Conservation (phyloP, 1,284 basidiomycete genomes). For the Tilletia indica region DNA sequence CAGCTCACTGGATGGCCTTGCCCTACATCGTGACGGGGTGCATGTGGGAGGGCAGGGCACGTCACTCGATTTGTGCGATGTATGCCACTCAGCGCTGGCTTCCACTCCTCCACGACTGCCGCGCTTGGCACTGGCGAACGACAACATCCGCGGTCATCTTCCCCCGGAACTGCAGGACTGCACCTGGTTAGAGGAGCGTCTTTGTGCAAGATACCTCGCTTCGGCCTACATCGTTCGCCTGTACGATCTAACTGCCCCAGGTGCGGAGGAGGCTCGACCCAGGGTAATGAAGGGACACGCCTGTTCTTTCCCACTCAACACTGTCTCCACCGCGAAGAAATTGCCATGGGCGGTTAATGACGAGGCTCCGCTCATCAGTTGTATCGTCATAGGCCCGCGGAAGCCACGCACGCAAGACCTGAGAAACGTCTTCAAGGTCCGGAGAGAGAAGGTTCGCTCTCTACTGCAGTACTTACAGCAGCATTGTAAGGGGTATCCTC, state of each 20-base stretch:
- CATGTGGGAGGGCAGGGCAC: neutral
- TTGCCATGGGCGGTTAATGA: neutral
- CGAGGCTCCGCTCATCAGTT: neutral
- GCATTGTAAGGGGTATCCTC: neutral
- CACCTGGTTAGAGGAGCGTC: neutral
- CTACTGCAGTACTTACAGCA: neutral
- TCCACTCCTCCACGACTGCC: neutral
- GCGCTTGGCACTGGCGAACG: neutral
- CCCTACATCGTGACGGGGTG: neutral
- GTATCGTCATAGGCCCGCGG: neutral
- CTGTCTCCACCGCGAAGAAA: neutral
- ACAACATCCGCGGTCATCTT: neutral
- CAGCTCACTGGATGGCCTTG: neutral
- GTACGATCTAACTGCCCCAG: neutral
- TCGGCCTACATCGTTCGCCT: neutral
- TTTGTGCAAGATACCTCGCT: neutral
- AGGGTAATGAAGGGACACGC: neutral
- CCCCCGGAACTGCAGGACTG: neutral
- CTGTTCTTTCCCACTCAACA: neutral
- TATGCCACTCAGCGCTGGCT: neutral
- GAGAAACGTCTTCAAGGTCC: neutral
- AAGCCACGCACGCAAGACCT: neutral
- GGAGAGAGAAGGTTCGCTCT: neutral
- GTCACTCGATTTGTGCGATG: neutral
- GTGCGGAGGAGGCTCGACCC: neutral